Evolutionary conservation across 1,284 basidiomycete species (phyloP).

Genomic region (Sporisorium sorghi): DNA sequence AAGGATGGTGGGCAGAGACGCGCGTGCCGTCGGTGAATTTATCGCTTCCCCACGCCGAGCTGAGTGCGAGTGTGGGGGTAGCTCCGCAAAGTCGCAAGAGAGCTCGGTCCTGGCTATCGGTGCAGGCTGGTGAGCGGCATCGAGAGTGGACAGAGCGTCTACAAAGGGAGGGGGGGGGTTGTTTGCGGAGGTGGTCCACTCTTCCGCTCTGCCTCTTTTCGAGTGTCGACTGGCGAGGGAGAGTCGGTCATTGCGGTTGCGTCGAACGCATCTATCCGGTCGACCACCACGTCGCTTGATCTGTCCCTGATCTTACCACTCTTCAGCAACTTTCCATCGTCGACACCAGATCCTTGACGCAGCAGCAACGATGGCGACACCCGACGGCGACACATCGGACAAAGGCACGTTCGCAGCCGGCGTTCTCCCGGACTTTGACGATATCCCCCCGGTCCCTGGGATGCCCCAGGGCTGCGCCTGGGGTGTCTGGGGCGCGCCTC

Average conservation of each 20-base stretch:
- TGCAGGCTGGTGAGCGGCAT: too few relatives aligned
- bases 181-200: too few relatives aligned
- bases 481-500: constrained; percentile 39
- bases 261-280: not conserved
- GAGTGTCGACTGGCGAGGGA: too few relatives aligned
- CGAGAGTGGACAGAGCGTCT: too few relatives aligned
- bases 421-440: constrained; percentile 31
- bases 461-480: constrained; percentile 52
- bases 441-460: constrained; percentile 28
- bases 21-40: constrained; percentile 6
- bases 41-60: constrained; percentile 15
- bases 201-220: too few relatives aligned
- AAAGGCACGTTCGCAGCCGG: constrained; percentile 11
- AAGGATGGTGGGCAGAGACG: not conserved
- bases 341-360: not conserved
- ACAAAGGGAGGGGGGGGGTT: too few relatives aligned
- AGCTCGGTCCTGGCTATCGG: too few relatives aligned
- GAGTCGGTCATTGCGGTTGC: too few relatives aligned
- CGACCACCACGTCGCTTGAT: not conserved
- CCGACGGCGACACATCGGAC: not conserved
- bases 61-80: not conserved
- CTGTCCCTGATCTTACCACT: not conserved
- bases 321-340: not conserved
- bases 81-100: not conserved
- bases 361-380: constrained; percentile 2